Conservation (phyloP, 2,329 filamentous ascomycete genomes). For the Aspergillus vadensis region DNA sequence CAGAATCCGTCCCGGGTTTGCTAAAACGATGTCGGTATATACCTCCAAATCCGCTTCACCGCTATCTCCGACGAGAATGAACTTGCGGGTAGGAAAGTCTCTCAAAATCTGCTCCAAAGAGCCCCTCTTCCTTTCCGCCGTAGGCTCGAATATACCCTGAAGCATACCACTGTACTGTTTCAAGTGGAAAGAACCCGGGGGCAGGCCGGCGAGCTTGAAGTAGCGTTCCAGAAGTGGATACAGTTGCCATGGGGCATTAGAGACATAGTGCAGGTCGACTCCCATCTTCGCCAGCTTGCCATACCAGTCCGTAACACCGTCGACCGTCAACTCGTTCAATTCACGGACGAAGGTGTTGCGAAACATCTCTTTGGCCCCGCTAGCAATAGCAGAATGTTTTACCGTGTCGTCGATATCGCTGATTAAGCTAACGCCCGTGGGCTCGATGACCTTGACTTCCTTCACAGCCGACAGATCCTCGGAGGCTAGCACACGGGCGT, state of each 20-base stretch:
- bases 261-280: constrained; percentile 92
- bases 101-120: constrained; percentile 80
- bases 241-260: constrained; percentile 98
- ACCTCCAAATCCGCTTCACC: constrained; percentile 96
- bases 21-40: constrained; percentile 87
- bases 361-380: constrained; percentile 90
- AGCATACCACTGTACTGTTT: constrained; percentile 98
- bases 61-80: constrained; percentile 91
- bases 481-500: constrained; percentile 82
- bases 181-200: constrained; percentile 85
- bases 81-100: constrained; percentile 87
- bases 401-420: constrained; percentile 98
- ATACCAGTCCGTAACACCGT: constrained; percentile 92
- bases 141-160: constrained; percentile 96
- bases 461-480: constrained; percentile 82
- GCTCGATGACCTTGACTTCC: constrained; percentile 73
- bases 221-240: constrained; percentile 86
- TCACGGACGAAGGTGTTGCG: constrained; percentile 93
- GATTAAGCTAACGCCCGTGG: constrained; percentile 83
- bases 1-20: constrained; percentile 78
- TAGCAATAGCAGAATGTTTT: constrained; percentile 88
- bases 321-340: constrained; percentile 75
- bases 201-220: constrained; percentile 77
- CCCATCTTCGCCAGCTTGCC: constrained; percentile 72
- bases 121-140: constrained; percentile 89